Base-by-base conservation (phyloP, 768 basidiomycete genomes). In the Leccinum rimulosum region DNA sequence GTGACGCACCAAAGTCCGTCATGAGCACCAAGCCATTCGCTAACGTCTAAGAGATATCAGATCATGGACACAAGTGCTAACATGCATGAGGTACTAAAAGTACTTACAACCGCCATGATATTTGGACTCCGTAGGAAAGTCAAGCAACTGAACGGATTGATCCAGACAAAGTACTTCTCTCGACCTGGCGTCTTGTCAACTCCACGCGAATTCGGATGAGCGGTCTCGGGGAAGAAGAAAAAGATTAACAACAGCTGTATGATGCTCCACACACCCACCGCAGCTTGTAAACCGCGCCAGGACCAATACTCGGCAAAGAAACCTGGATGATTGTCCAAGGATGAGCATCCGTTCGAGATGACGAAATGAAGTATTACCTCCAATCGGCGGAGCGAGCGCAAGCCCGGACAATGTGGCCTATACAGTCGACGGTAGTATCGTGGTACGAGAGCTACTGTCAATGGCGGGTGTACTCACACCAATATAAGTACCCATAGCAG, bases 221-320 rank as follows among this genome's bases (percentile, higher is more conserved):
- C 82, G 2, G 88, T 89, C 64, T 90, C 88, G 0, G 87, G 88
- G n/a, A 88, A 78, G 54, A 77, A 78, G 3, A 79, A 47, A 1
- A 67, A 52, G 33, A 88, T 75, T 4, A 74, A 60, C 5, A 79
- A 8, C 38, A 82, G 74, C 2, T 76, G 73, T 0, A 78, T 12
- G 0, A 81, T 38, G 2, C 79, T 81, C 38, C 74, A 68, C 0
- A 75, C 40, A 3, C 79, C 80, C 1, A 90, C 59, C 0, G 66
- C 64, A 7, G 72, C 66, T 66, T 90, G 87, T 69, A 87, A 81
- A 4, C 77, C 60, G 0, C 88, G 79, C 88, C 89, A 91, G 0
- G 88, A 88, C 35, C 77, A 78, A 61, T 86, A 87, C 55, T 85
- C 75, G 0, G 86, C 78, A 0, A 79, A 74, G 30, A 79, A 54